phyloP scores from a whole-genome alignment of 805 yeast species.

The Kodamaea fukazawae region DNA sequence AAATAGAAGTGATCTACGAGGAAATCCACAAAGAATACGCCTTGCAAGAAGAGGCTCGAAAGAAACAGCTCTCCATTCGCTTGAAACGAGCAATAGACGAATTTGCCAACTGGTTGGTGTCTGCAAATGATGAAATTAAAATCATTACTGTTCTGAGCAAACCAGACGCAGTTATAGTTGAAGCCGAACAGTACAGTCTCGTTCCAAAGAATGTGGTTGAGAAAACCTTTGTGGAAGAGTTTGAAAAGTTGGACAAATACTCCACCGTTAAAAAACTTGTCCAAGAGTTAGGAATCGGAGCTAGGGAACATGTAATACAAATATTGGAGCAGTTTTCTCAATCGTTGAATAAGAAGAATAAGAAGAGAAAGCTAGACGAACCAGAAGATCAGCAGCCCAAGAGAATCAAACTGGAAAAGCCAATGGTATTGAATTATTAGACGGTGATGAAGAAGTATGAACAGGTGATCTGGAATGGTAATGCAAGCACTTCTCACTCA shows the following conservation, averaged over 20 bases:
- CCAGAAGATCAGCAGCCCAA: constrained; percentile 6
- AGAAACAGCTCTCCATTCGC: constrained; percentile 12
- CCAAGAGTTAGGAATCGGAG: neutral
- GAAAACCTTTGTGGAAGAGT: neutral
- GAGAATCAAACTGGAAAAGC: constrained; percentile 8
- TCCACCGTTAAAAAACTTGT: neutral
- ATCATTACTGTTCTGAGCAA: constrained; percentile 1
- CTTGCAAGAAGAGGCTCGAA: constrained; percentile 13
- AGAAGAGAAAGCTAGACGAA: constrained; percentile 7
- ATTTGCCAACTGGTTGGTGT: constrained; percentile 18
- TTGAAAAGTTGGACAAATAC: neutral
- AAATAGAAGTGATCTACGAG: constrained; percentile 27
- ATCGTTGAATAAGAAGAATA: neutral
- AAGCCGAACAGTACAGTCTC: neutral
- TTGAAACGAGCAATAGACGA: constrained; percentile 10
- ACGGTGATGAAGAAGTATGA: neutral
- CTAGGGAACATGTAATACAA: neutral
- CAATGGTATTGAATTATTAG: constrained; percentile 8
- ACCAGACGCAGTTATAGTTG: neutral
- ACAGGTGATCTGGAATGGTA: too few relatives aligned
- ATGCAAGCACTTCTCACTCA: too few relatives aligned
- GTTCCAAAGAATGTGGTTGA: neutral
- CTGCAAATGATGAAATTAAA: constrained; percentile 5
- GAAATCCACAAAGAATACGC: constrained; percentile 24
- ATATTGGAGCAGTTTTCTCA: constrained; percentile 1